Base-by-base conservation (phyloP, 2,329 filamentous ascomycete species). In the Chrysosporium queenslandicum region DNA sequence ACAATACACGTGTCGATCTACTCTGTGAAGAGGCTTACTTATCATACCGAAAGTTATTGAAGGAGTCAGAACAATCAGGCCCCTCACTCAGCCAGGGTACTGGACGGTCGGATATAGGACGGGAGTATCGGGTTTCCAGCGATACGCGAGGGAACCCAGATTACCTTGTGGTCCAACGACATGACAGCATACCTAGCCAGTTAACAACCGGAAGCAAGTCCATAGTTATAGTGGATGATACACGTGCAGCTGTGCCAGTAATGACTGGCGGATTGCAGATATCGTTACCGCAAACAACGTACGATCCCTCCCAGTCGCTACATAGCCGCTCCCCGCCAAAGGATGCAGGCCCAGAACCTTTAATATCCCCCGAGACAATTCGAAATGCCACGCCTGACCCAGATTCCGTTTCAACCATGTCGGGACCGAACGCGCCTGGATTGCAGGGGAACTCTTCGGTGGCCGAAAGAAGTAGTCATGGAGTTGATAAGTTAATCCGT, bases 181-280 rank as follows among this genome's bases (percentile, higher is more conserved):
- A 54, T 3, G 50, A 68, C 7, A 68, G 76, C 41, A 54, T 61
- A 29, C 58, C 64, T 49, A 81, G 77, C 57, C 73, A 74, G 52
- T 79, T 91, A 41, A 92, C 88, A 0, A 76, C 77, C 9, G 86
- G 87, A n/a, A 94, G 87, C 73, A 85, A 90, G 63, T 94, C 88
- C 0, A 94, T 95, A 58, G 77, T 95, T 52, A 94, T 95, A 62
- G 81, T 94, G 32, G 87, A 94, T 59, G 78, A 78, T 57, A 80
- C 78, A 29, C 70, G 70, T 6, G 59, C 7, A 61, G 67, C 34
- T 57, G 65, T 20, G 29, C 66, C 68, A n/a, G 50, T 64, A 3
- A 71, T 70, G 64, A 66, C 70, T 9, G 70, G 70, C 6, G 70
- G 63, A 3, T 55, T 70, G 18, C 37, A 48, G 11, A 16, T 32